Percentiles rank a stretch among this genome's conserved stretches.
phyloP scores from a whole-genome alignment of 2,329 filamentous ascomycete species.

The Cercospora canescens region DNA sequence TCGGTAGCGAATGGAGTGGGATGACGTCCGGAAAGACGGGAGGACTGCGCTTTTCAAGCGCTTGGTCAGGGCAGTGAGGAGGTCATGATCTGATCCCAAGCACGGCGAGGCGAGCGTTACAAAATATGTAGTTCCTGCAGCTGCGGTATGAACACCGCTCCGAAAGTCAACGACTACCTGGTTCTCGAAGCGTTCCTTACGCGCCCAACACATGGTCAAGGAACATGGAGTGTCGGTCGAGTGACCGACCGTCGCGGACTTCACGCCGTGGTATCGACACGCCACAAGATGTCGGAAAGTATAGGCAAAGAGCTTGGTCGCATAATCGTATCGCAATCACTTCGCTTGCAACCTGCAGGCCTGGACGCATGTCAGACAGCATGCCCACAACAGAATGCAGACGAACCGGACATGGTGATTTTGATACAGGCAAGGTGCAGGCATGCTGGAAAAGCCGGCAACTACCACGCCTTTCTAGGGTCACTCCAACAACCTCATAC shows the following conservation, averaged over 20 bases:
- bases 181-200: not conserved
- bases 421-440: not conserved
- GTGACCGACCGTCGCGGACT: not conserved
- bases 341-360: not conserved
- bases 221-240: not conserved
- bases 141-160: constrained; percentile 10
- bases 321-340: not conserved
- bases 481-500: not conserved
- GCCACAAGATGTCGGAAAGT: not conserved
- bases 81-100: not conserved
- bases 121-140: constrained; percentile 1
- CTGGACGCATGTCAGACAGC: not conserved
- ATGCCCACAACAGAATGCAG: not conserved
- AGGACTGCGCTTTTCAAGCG: not conserved
- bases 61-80: not conserved
- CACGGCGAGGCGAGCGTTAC: not conserved
- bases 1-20: not conserved
- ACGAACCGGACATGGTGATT: not conserved
- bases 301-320: not conserved
- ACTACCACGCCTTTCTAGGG: not conserved
- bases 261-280: not conserved
- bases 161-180: not conserved
- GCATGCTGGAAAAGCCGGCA: not conserved
- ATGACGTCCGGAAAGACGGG: not conserved
- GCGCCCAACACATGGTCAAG: not conserved